Evolutionary conservation across 148 eudicot species (phyloP), one percentile per base, ranked within the genome.

Genomic region (Talinum fruticosum): DNA sequence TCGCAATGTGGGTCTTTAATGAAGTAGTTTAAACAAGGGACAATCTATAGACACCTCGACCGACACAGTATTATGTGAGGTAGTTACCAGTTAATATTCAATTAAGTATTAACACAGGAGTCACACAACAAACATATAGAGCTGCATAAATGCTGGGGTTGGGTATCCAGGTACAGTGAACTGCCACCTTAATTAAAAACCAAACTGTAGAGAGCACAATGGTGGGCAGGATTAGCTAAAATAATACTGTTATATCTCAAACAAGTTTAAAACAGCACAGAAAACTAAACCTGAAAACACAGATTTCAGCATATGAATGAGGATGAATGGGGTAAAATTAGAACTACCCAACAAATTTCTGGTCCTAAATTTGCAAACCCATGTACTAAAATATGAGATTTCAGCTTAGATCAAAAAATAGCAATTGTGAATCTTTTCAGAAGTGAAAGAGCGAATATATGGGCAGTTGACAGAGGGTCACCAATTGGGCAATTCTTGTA

Each of bases 161-260:
- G 79, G 78, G 71, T 72, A 78, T 83, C 87, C 59, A 83, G 51
- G 79, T 79, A 76, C 84, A 83, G 79, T 80, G 84, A 76, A 81
- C 78, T 83, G 75, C 61, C 79, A 69, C 76, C 77, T 49, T 45
- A 29, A 64, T 30, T 65, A 36, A 44, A 36, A 80, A 65, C 64
- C 68, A 35, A 35, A 64, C 33, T 78, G 53, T 78, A 38, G 33
- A 41, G 12, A 38, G 62, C 79, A 76, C 32, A 47, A 47, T 53
- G 38, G 19, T 71, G 74, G 73, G 54, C n/a, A 69, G 53, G 41
- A 57, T 38, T 0, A n/a, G 35, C 49, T 75, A 62, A 53, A 53
- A 28, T 32, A 54, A 57, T 37, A 28, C 7, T 12, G 6, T 33
- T 78, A 75, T 62, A 75, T 51, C 69, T 73, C 72, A 79, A 73